These are phyloP conservation scores for Zygotorulaspora florentina DNA, from an alignment of 805 yeast species.

Conservation along the genomic window DNA sequence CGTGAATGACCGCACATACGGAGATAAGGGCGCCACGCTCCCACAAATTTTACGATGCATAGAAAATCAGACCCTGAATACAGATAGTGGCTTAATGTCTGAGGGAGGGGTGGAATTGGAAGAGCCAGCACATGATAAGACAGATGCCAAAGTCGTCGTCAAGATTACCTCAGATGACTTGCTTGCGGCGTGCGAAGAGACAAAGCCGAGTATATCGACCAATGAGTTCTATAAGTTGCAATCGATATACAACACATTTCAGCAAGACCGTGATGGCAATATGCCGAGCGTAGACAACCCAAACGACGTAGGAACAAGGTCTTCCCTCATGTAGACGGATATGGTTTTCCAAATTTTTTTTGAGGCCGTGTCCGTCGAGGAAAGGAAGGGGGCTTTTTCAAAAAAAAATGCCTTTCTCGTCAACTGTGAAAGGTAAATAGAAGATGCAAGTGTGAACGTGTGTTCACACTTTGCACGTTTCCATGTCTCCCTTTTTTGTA, in stretches of 20 bases:
- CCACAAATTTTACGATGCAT: neutral
- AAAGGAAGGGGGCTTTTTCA: neutral
- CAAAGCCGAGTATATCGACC: constrained; percentile 84
- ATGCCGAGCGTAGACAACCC: constrained; percentile 81
- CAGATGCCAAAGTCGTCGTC: neutral
- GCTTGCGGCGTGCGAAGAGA: constrained; percentile 58
- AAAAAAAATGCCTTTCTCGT: too few relatives aligned
- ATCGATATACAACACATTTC: constrained; percentile 65
- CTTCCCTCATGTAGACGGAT: constrained; percentile 48
- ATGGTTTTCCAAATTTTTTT: too few relatives aligned
- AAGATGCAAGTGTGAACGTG: too few relatives aligned
- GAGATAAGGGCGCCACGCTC: neutral
- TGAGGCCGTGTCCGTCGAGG: too few relatives aligned
- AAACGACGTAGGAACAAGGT: constrained; percentile 77
- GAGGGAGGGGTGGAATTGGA: neutral
- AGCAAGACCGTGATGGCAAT: constrained; percentile 74
- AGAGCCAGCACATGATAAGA: neutral
- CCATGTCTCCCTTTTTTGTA: neutral
- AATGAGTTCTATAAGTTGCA: constrained; percentile 62
- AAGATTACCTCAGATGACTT: constrained; percentile 53
- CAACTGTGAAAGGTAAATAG: too few relatives aligned
- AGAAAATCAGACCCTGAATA: neutral
- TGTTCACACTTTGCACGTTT: neutral
- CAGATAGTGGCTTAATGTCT: neutral
- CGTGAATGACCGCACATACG: constrained; percentile 1